Evolutionary conservation across 257 asterid species (phyloP), one percentile per base, ranked within the genome.

Genomic region (Nicotiana knightiana): DNA sequence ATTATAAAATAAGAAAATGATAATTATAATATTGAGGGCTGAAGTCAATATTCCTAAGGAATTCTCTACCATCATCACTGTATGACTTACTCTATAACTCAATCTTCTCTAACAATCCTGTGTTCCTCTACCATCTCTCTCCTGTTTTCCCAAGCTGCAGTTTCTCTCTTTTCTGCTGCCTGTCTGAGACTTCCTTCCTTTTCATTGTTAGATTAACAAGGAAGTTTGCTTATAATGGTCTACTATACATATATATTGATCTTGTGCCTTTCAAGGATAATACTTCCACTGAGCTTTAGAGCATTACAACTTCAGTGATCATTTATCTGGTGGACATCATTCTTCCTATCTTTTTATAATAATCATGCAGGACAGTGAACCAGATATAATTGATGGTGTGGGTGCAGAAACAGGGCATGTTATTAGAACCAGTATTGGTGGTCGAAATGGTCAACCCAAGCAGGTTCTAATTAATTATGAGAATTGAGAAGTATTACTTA

Each of bases 401-500:
- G 97, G 99, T 86, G 93, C 99, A 83, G 98, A 95, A 89, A 89
- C 97, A 71, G 99, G 97, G 59, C 99, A 93, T 86, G 94, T 93
- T 16, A 92, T 93, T 85, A 88, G 94, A 88, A 92, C 97, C 61
- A 93, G 97, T 32, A 87, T 92, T 66, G 97, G 97, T 63, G 98
- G 99, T 71, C 93, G 97, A 83, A 88, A 92, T 89, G 98, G 99
- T 85, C 99, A 95, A 89, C 83, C 97, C 84, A 95, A 87, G 89
- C 97, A 95, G 97, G 99, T 95, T 85, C 58, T 37, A 39, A 57
- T 77, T 82, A 28, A 76, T 82, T 54, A 79, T 39, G 78, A 65
- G 80, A 86, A 67, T 82, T 39, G 78, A 65, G 80, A 86, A 67
- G 82, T 84, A 54, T 77, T 57, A 71, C 37, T 46, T 57, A 68